phyloP scores from a whole-genome alignment of 257 asterid genomes.

The Solanum okadae region DNA sequence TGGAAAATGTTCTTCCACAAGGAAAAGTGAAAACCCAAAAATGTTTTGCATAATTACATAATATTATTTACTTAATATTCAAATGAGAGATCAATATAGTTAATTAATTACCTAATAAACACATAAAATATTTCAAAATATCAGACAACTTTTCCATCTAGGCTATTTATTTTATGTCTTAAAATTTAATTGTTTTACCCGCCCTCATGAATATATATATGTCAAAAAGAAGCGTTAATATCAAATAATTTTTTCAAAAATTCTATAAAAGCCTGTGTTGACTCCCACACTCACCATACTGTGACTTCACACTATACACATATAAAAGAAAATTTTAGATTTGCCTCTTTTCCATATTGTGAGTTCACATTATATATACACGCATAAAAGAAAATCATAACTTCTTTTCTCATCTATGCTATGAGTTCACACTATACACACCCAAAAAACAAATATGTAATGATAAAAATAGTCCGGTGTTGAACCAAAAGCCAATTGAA shows the following conservation, averaged over 20 bases:
- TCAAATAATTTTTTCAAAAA: background rate
- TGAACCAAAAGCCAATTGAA: background rate
- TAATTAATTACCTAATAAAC: background rate
- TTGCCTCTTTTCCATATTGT: too few species aligned
- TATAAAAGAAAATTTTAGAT: background rate
- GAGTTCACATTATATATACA: background rate
- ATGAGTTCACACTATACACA: background rate
- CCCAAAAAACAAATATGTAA: background rate
- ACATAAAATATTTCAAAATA: background rate
- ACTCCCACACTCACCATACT: background rate
- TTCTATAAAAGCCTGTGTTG: background rate
- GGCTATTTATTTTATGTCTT: background rate
- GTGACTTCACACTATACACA: background rate
- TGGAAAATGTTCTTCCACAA: background rate
- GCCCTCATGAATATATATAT: background rate
- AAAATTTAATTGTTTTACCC: background rate
- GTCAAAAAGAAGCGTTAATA: background rate
- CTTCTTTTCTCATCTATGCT: too few species aligned
- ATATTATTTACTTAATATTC: background rate
- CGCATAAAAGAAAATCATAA: too few species aligned
- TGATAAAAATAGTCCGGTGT: background rate
- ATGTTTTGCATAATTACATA: background rate
- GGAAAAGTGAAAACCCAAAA: background rate
- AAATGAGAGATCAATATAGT: background rate
- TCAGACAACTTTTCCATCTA: background rate